These are phyloP conservation scores for Nowakowskiella sp. DNA, from an alignment of 192 early-diverging fungal genomes.

Conservation along the genomic window DNA sequence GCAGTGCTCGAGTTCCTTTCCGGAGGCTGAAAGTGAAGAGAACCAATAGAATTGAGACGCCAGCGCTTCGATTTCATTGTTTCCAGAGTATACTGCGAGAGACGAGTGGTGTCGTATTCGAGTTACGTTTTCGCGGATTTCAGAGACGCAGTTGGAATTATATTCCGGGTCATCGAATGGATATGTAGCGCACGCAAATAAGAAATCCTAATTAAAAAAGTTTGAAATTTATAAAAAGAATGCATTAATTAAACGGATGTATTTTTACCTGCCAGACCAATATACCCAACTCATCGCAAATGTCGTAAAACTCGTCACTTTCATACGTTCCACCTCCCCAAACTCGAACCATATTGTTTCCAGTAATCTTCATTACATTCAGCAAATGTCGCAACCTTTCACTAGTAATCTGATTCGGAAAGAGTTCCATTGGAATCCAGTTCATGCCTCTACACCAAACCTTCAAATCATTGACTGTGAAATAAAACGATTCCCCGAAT, in stretches of 20 bases:
- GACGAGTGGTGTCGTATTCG: slow-evolving; percentile 39
- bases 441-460: slow-evolving; percentile 43
- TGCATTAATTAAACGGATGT: too few relatives aligned
- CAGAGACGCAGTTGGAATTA: slow-evolving; percentile 28
- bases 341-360: slow-evolving; percentile 54
- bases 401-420: slow-evolving; percentile 19
- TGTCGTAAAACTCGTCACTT: slow-evolving; percentile 37
- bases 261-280: slow-evolving; percentile 61
- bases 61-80: slow-evolving; percentile 48
- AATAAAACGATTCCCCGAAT: slow-evolving; percentile 35
- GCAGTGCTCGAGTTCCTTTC: too few relatives aligned
- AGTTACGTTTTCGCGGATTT: slow-evolving; percentile 29
- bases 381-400: slow-evolving; percentile 21
- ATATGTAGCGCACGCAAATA: slow-evolving; percentile 51
- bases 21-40: too few relatives aligned
- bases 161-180: slow-evolving; percentile 39
- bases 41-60: too few relatives aligned
- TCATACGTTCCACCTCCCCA: slow-evolving; percentile 55
- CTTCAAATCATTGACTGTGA: slow-evolving; percentile 35
- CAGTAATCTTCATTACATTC: slow-evolving; percentile 23
- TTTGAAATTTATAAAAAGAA: too few relatives aligned
- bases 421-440: slow-evolving; percentile 53
- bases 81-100: slow-evolving; percentile 47
- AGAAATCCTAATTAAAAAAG: too few relatives aligned
- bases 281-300: slow-evolving; percentile 46